Conservation (phyloP, 2,329 filamentous ascomycete genomes). For the Colletotrichum ledebouriae region DNA sequence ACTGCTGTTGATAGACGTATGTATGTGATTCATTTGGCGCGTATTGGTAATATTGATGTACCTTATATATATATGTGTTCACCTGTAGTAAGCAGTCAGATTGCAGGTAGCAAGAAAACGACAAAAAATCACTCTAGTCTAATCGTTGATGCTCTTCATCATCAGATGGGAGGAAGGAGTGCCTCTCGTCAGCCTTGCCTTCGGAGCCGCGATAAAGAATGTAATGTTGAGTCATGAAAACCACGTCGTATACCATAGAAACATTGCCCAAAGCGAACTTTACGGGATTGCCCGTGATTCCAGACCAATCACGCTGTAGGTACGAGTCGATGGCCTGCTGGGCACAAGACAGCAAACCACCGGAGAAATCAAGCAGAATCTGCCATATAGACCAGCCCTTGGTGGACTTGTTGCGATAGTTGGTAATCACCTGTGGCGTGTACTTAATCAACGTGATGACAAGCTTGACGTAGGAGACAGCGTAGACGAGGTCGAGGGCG, state of each 20-base stretch:
- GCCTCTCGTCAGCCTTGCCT: conserved; percentile 42
- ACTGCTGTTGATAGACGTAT: background rate
- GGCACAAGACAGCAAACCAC: conserved; percentile 83
- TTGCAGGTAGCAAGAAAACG: background rate
- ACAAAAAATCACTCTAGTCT: conserved; percentile 26
- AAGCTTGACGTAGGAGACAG: conserved; percentile 90
- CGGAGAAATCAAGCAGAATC: conserved; percentile 86
- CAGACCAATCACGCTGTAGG: conserved; percentile 88
- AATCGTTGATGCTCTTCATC: conserved; percentile 43
- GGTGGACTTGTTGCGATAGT: conserved; percentile 88
- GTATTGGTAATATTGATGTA: background rate
- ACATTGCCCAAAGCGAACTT: conserved; percentile 91
- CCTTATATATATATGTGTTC: no score
- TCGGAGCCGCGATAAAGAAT: conserved; percentile 71
- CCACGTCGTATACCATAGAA: conserved; percentile 84
- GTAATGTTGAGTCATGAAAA: conserved; percentile 93
- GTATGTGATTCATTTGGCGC: background rate
- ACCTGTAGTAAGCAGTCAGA: background rate
- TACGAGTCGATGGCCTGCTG: conserved; percentile 90
- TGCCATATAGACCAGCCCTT: conserved; percentile 88
- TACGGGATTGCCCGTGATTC: conserved; percentile 89
- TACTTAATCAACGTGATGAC: conserved; percentile 93
- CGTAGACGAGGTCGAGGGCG: conserved; percentile 74
- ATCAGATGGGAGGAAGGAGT: conserved; percentile 37
- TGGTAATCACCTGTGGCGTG: conserved; percentile 85